A percentile compares a stretch with the other conserved stretches of the same genome.
Conservation (phyloP, 2,329 filamentous ascomycete genomes). For the Cryoendolithus antarcticus region DNA sequence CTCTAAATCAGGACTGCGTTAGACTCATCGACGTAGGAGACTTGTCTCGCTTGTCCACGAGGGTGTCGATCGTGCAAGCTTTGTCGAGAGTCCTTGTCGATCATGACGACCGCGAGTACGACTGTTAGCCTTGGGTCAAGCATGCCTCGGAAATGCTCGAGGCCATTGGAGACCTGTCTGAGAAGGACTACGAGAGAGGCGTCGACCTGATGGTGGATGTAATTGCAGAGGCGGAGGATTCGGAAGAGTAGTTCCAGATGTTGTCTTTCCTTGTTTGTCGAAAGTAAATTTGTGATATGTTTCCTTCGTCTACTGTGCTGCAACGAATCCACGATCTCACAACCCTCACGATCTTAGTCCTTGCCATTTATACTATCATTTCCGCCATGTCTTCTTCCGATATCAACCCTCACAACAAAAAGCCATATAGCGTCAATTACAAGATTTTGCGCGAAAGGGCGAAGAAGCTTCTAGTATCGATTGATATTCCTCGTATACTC, state of each 20-base stretch:
- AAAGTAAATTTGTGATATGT: no score
- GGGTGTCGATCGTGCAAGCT: background rate
- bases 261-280: no score
- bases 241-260: conserved; percentile 1
- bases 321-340: no score
- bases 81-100: conserved; percentile 5
- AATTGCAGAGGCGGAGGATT: conserved; percentile 3
- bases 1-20: background rate
- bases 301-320: no score
- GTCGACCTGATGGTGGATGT: conserved; percentile 8
- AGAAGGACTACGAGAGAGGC: conserved; percentile 3
- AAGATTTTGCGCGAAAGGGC: background rate
- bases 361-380: background rate
- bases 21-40: conserved; percentile 4
- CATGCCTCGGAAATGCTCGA: conserved; percentile 4
- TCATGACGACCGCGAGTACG: conserved; percentile 7
- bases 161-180: background rate
- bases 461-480: background rate
- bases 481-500: background rate
- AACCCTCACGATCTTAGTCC: no score
- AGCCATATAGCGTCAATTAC: background rate
- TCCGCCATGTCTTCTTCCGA: background rate
- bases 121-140: conserved; percentile 8
- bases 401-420: background rate
- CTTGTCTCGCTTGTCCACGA: conserved; percentile 1